Evolutionary conservation across 2,329 filamentous ascomycete genomes (phyloP).

Genomic region (Curvularia spicifera): DNA sequence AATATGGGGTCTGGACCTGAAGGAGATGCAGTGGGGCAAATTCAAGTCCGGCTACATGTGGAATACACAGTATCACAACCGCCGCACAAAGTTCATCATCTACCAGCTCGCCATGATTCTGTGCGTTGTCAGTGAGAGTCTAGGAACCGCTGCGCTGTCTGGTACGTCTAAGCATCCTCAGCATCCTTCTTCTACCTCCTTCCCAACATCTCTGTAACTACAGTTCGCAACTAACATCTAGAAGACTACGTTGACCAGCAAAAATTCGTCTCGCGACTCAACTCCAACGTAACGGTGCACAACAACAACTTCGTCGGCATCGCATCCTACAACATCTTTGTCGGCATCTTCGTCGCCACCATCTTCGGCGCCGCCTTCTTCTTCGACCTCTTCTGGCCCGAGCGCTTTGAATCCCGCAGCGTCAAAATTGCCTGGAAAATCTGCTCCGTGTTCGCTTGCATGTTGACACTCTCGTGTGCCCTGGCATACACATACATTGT

Average conservation of each 20-base stretch:
- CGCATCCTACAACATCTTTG: slow-evolving; percentile 65
- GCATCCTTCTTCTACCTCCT: too few relatives aligned
- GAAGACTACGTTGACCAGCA: slow-evolving; percentile 62
- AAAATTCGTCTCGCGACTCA: slow-evolving; percentile 52
- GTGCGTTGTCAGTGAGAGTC: slow-evolving; percentile 62
- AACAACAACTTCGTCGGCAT: slow-evolving; percentile 64
- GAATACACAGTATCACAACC: slow-evolving; percentile 61
- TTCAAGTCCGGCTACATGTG: slow-evolving; percentile 66
- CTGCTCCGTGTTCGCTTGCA: slow-evolving; percentile 56
- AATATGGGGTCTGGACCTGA: slow-evolving; percentile 64
- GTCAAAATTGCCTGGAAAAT: slow-evolving; percentile 63
- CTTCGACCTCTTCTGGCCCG: slow-evolving; percentile 68
- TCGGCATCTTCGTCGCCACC: slow-evolving; percentile 63
- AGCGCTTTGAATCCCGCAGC: slow-evolving; percentile 56
- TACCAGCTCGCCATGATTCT: slow-evolving; percentile 66
- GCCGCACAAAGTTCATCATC: slow-evolving; percentile 64
- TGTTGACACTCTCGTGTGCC: slow-evolving; percentile 57
- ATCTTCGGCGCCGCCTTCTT: slow-evolving; percentile 67
- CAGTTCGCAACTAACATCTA: too few relatives aligned
- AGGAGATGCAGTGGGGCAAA: slow-evolving; percentile 64
- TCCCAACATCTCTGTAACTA: slow-evolving; percentile 21
- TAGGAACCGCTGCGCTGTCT: slow-evolving; percentile 62
- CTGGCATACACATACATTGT: slow-evolving; percentile 61
- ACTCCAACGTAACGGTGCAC: slow-evolving; percentile 53
- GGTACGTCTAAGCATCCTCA: slow-evolving; percentile 46